A percentile compares a stretch with the other conserved stretches of the same genome.
Evolutionary conservation across 2,329 filamentous ascomycete genomes (phyloP).

Genomic region (Mycogone perniciosa): DNA sequence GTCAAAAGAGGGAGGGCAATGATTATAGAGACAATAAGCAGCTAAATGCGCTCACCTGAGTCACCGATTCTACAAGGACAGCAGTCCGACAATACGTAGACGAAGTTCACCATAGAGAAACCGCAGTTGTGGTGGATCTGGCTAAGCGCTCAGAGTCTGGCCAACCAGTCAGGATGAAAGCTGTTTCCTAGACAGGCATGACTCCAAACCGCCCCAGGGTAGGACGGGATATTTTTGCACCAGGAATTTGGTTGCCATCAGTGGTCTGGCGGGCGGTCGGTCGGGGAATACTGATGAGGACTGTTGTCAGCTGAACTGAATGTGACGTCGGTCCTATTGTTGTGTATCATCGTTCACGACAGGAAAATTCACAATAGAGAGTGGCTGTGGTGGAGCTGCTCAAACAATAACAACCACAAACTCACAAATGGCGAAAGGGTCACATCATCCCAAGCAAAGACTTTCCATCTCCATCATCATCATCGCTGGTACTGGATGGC

Average conservation of each 20-base stretch:
- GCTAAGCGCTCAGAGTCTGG: constrained; percentile 4
- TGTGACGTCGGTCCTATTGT: neutral
- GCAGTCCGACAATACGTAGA: neutral
- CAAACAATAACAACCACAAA: no score
- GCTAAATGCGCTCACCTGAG: neutral
- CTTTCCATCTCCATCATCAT: no score
- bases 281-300: neutral
- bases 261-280: neutral
- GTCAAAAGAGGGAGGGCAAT: neutral
- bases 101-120: no score
- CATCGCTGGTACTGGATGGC: no score
- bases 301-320: neutral
- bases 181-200: constrained; percentile 1
- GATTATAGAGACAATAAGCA: neutral
- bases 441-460: no score
- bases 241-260: neutral
- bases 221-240: neutral
- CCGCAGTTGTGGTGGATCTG: neutral
- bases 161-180: constrained; percentile 8
- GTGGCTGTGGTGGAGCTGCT: no score
- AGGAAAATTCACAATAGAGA: no score
- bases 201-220: neutral
- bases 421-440: no score
- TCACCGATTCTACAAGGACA: neutral
- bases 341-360: neutral